These are phyloP conservation scores for Azolla pinnata DNA, from an alignment of 75 land plant species.

Conservation along the genomic window DNA sequence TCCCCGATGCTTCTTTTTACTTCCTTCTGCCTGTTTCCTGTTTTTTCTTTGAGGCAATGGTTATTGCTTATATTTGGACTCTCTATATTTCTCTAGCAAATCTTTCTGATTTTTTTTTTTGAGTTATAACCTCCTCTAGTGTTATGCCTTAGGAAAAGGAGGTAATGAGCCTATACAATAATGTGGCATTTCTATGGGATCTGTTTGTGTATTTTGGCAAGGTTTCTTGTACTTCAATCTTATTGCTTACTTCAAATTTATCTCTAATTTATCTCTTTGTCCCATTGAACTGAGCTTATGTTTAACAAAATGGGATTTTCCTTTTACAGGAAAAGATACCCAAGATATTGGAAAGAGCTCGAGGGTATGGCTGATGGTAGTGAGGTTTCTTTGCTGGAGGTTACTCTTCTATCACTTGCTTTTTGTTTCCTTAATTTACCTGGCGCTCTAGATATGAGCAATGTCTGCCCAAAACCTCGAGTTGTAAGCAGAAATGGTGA, in stretches of 20 bases:
- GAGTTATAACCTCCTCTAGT: neutral
- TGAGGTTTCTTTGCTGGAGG: conserved; percentile 59
- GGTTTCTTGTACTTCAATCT: neutral
- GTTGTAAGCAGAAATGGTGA: too few relatives aligned
- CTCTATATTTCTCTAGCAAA: neutral
- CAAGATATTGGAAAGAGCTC: conserved; percentile 72
- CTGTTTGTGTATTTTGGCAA: neutral
- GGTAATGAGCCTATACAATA: neutral
- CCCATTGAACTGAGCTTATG: neutral
- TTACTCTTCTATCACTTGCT: conserved; percentile 17
- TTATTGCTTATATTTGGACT: neutral
- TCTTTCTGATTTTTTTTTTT: too few relatives aligned
- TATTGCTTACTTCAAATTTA: neutral
- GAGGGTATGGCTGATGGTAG: conserved; percentile 75
- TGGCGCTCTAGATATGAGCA: neutral
- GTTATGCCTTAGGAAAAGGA: neutral
- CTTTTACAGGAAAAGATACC: conserved; percentile 38
- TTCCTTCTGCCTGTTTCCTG: neutral
- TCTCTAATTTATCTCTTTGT: neutral
- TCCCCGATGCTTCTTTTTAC: neutral
- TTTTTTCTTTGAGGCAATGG: neutral
- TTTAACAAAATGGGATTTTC: neutral
- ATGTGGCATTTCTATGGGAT: neutral
- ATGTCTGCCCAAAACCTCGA: too few relatives aligned
- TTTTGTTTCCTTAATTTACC: neutral